Evolutionary conservation across 495 filamentous ascomycete genomes (phyloP), one percentile per base, ranked within the genome.

Genomic region (Aspergillus cavernicola): DNA sequence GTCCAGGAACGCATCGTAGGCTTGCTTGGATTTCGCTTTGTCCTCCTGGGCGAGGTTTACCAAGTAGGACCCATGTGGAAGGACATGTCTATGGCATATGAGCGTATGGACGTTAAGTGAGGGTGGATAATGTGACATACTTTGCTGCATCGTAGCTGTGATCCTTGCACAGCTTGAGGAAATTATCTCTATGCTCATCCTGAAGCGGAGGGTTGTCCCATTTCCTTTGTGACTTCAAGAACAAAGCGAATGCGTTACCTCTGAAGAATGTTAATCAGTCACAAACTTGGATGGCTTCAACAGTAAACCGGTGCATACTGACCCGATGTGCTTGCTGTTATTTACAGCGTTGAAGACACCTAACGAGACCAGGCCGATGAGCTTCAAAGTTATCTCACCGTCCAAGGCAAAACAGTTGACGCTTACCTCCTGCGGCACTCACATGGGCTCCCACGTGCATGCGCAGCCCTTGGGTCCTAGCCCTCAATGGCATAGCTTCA

Each of bases 1-100:
- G 57, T 98, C 92, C 19, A 96, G 53, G 69, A 98, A 98, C 39
- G 83, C 80, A 38, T 77, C 75, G 63, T 95, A 97, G 10, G 89
- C 91, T 68, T 97, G 89, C n/a, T 83, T 80, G 16, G 90, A 85
- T 62, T 93, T 95, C 16, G 76, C 78, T 24, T 80, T 67, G 59
- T 96, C 90, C 13, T 80, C 73, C 63, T 95, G 88, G 1, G 93
- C 93, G 23, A 97, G 85, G 65, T 98, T 98, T 58, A 98, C 89
- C 11, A 98, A 84, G 66, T 98, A 98, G 3, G 89, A 95, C 37
- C 92, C 93, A 65, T 98, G 93, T 0, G 93, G 93, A 2, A 98
- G 77, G 44, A 91, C 75, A 60, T 89, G 84, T 70, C 78, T 75
- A 24, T 12, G 29, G n/a, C 20, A 19, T n/a, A 11, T 23, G 20